Conservation (phyloP, 2,329 filamentous ascomycete genomes). For the Bimuria novae-zelandiae region DNA sequence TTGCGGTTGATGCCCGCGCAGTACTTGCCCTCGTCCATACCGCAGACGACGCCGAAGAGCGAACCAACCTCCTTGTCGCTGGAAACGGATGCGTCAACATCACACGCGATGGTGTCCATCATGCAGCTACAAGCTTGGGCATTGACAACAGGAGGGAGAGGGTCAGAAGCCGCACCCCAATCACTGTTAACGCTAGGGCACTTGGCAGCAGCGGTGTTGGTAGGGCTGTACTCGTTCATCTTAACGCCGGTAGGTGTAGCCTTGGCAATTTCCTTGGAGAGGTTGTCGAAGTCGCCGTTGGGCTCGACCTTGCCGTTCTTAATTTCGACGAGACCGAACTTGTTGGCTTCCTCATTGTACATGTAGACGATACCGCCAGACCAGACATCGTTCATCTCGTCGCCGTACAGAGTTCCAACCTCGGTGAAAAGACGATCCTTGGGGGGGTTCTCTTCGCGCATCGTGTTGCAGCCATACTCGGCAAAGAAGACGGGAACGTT, state of each 20-base stretch:
- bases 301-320: slow-evolving; percentile 63
- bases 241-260: slow-evolving; percentile 69
- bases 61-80: slow-evolving; percentile 61
- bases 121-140: slow-evolving; percentile 83
- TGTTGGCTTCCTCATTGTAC: slow-evolving; percentile 91
- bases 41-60: slow-evolving; percentile 78
- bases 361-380: slow-evolving; percentile 98
- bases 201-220: slow-evolving; percentile 67
- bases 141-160: slow-evolving; percentile 83
- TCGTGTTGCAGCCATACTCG: slow-evolving; percentile 93
- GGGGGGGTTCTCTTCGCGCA: too few species aligned
- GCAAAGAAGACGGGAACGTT: slow-evolving; percentile 97
- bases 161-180: slow-evolving; percentile 71
- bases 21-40: slow-evolving; percentile 53
- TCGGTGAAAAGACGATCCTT: slow-evolving; percentile 87
- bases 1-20: slow-evolving; percentile 74
- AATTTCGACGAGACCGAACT: slow-evolving; percentile 79
- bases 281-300: slow-evolving; percentile 64
- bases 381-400: slow-evolving; percentile 83
- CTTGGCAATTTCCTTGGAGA: slow-evolving; percentile 67
- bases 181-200: slow-evolving; percentile 69
- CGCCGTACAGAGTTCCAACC: slow-evolving; percentile 77
- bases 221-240: slow-evolving; percentile 71
- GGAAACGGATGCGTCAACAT: slow-evolving; percentile 61
- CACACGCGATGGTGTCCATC: slow-evolving; percentile 73